phyloP scores from a whole-genome alignment of 2,329 filamentous ascomycete species.

The Fusarium sp. region DNA sequence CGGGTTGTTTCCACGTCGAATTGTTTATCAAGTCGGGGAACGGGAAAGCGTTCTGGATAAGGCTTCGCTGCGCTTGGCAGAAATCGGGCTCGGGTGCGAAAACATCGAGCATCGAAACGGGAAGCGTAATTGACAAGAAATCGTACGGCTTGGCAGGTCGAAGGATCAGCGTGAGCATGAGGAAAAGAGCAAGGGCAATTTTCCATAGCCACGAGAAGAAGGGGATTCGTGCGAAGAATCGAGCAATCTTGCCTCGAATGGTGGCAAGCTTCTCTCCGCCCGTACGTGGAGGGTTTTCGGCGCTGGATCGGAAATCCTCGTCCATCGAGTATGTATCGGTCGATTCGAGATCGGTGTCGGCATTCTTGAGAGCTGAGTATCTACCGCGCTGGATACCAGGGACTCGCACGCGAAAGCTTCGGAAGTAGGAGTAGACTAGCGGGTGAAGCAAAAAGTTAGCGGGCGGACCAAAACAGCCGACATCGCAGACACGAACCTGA shows the following conservation, averaged over 20 bases:
- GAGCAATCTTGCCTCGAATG: slow-evolving; percentile 9
- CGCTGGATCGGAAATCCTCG: slow-evolving; percentile 28
- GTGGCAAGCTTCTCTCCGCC: slow-evolving; percentile 27
- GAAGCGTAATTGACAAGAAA: slow-evolving; percentile 49
- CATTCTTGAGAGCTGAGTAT: slow-evolving; percentile 31
- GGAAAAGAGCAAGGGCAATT: slow-evolving; percentile 32
- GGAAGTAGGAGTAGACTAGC: slow-evolving; percentile 30
- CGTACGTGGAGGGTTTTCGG: slow-evolving; percentile 10
- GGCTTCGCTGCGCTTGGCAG: slow-evolving; percentile 41
- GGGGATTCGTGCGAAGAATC: slow-evolving; percentile 21
- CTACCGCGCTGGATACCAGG: slow-evolving; percentile 32
- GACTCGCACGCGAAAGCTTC: slow-evolving; percentile 32
- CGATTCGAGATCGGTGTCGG: slow-evolving; percentile 35
- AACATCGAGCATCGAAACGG: slow-evolving; percentile 47
- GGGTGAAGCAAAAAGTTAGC: slow-evolving; percentile 4
- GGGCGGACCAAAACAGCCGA: neutral
- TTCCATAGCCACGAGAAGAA: slow-evolving; percentile 34
- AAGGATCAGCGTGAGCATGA: slow-evolving; percentile 39
- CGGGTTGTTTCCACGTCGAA: slow-evolving; percentile 42
- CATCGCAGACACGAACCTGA: slow-evolving; percentile 19
- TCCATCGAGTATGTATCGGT: slow-evolving; percentile 38
- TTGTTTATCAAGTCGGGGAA: slow-evolving; percentile 47
- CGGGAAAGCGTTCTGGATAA: slow-evolving; percentile 46
- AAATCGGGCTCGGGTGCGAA: slow-evolving; percentile 44
- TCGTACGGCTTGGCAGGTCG: slow-evolving; percentile 49